Evolutionary conservation across 2,329 filamentous ascomycete species (phyloP), one percentile per base, ranked within the genome.

Genomic region (Fusarium torreyae): DNA sequence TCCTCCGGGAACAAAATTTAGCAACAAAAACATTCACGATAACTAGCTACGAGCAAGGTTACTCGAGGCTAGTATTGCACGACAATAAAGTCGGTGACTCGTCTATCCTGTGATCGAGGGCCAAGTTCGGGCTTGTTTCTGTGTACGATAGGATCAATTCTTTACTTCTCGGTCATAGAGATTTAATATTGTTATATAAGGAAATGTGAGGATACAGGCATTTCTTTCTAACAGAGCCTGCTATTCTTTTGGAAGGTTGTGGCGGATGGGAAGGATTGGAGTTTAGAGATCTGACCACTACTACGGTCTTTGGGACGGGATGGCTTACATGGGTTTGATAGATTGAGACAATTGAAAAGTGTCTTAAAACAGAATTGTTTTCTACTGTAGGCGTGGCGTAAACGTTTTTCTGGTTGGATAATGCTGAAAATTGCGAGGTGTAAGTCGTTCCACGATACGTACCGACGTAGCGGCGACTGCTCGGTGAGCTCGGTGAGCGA

Each of bases 1-100:
- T 75, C 87, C 88, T 0, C 87, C 87, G 1, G 82, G 82, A n/a
- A 89, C 87, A 6, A 86, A 82, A 69, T 85, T 84, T 70, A 83
- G 76, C 65, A 81, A 80, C 58, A 56, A 65, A 18, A 72, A 76
- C 45, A 80, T 81, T 33, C 63, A 76, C 18, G 69, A 77, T 15
- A 81, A 81, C 60, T 79, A 74, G 49, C 9, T n/a, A 14, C 26
- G 26, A 26, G 36, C 43, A 22, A 24, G 43, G 20, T 36, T 40
- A 15, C 36, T 7, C 15, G n/a, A 17, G 8, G 20, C 36, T 43
- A 26, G 31, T 42, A 48, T 43, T 31, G 49, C 22, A 31, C 26
- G 26, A 24, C 43, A n/a, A 24, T 26, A 15, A 45, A 39, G 33
- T 20, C 26, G 48, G 49, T 33, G n/a, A 20, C 48, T 33, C 36